Percentiles rank a stretch among this genome's conserved stretches.
These are phyloP conservation scores for Orbilia brochopaga DNA, from an alignment of 2,329 filamentous ascomycete species.

Conservation along the genomic window DNA sequence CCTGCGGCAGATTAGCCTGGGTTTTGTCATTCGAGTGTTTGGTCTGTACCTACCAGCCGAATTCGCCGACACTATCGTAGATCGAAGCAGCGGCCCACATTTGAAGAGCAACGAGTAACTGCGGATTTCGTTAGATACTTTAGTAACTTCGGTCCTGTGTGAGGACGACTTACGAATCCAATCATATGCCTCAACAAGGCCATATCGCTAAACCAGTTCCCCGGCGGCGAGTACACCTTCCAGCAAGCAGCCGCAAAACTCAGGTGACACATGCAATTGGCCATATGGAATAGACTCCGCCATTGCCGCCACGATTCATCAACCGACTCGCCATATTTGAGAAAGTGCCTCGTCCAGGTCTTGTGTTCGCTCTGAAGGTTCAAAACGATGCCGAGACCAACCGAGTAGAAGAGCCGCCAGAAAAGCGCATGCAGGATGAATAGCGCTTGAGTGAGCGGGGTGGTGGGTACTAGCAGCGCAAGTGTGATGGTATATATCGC, in stretches of 20 bases:
- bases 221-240: constrained; percentile 92
- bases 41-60: constrained; percentile 71
- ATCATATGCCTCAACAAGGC: constrained; percentile 85
- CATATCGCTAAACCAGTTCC: constrained; percentile 85
- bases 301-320: constrained; percentile 96
- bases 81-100: constrained; percentile 92
- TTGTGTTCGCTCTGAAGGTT: constrained; percentile 86
- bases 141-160: neutral
- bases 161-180: constrained; percentile 63
- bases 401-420: constrained; percentile 90
- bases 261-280: constrained; percentile 85
- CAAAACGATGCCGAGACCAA: constrained; percentile 84
- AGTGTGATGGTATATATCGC: constrained; percentile 73
- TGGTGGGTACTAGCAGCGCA: constrained; percentile 77
- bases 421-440: constrained; percentile 80
- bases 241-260: constrained; percentile 89
- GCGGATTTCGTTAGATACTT: constrained; percentile 3
- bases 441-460: constrained; percentile 73
- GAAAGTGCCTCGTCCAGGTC: constrained; percentile 94
- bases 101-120: constrained; percentile 78
- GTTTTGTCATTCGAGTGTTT: neutral
- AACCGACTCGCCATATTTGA: constrained; percentile 91
- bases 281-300: constrained; percentile 94
- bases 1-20: neutral
- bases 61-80: constrained; percentile 93